Percentiles rank a stretch among this genome's conserved stretches.
Evolutionary conservation across 768 basidiomycete species (phyloP).

Genomic region (Chalciporus pseudorubinellus): DNA sequence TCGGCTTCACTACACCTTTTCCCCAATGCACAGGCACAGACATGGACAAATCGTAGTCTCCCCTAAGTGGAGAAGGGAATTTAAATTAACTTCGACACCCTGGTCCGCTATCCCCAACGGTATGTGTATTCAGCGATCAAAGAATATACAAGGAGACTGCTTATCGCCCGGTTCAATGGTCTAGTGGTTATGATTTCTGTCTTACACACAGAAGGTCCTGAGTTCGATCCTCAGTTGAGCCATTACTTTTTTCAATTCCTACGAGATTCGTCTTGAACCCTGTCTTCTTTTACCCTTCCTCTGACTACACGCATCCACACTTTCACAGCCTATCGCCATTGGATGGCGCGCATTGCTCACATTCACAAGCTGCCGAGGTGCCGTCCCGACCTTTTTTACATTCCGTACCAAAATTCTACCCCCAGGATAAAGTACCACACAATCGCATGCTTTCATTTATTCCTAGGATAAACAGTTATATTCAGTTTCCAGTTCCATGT

Average conservation of each 20-base stretch:
- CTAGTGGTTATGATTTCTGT: conserved; percentile 61
- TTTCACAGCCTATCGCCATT: too few relatives aligned
- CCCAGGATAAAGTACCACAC: neutral
- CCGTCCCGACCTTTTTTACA: neutral
- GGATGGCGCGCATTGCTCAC: neutral
- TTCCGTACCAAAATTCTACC: neutral
- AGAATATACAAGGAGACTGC: fast-evolving
- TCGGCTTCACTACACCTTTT: neutral
- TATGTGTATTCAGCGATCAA: neutral
- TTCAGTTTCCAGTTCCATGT: too few relatives aligned
- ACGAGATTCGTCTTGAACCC: too few relatives aligned
- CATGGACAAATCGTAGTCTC: too few relatives aligned
- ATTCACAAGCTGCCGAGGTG: neutral
- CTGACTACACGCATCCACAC: too few relatives aligned
- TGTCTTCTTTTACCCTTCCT: neutral
- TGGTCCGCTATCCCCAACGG: too few relatives aligned
- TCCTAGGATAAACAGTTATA: neutral
- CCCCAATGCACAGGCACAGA: too few relatives aligned
- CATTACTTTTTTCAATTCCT: conserved; percentile 30
- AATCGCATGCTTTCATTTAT: neutral
- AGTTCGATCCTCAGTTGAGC: conserved; percentile 44
- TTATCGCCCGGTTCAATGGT: conserved; percentile 45
- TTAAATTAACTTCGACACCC: too few relatives aligned
- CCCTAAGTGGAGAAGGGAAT: too few relatives aligned
- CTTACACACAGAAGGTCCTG: conserved; percentile 44